phyloP scores from a whole-genome alignment of 495 filamentous ascomycete species.

The Alectoria sarmentosa region DNA sequence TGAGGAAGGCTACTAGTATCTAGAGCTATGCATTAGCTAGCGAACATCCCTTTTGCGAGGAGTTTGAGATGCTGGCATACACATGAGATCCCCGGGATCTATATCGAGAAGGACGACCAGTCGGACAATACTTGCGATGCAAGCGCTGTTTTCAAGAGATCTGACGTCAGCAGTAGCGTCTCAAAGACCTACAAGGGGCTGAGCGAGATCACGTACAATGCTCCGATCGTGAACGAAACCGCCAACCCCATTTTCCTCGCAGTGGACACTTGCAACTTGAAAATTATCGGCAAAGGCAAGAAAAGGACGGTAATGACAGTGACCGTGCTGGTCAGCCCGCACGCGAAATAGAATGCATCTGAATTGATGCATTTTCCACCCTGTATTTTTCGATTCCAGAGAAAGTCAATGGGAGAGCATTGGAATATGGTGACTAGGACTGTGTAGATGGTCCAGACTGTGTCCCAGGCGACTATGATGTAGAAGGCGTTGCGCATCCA shows the following conservation, averaged over 20 bases:
- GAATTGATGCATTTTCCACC: slow-evolving; percentile 13
- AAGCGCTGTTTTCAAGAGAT: background rate
- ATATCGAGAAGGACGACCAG: background rate
- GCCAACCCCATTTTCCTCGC: slow-evolving; percentile 4
- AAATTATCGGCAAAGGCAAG: slow-evolving; percentile 13
- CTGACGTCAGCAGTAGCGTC: background rate
- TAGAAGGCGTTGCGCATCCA: slow-evolving; percentile 9
- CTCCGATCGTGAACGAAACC: slow-evolving; percentile 3
- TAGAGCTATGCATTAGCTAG: background rate
- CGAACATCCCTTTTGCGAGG: background rate
- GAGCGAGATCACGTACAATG: background rate
- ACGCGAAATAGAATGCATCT: slow-evolving; percentile 7
- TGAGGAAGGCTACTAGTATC: background rate
- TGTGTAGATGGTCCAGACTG: background rate
- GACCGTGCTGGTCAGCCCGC: slow-evolving; percentile 5
- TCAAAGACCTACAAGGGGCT: background rate
- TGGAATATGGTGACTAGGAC: slow-evolving; percentile 12
- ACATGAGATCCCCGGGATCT: background rate
- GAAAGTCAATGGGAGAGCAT: slow-evolving; percentile 9
- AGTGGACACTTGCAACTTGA: slow-evolving; percentile 13
- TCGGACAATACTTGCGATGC: background rate
- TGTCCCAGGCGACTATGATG: background rate
- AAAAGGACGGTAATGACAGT: slow-evolving; percentile 1
- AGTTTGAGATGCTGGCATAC: background rate
- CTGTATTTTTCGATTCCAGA: slow-evolving; percentile 5